phyloP scores from a whole-genome alignment of 2,329 filamentous ascomycete genomes.

The Penicillium sp. region DNA sequence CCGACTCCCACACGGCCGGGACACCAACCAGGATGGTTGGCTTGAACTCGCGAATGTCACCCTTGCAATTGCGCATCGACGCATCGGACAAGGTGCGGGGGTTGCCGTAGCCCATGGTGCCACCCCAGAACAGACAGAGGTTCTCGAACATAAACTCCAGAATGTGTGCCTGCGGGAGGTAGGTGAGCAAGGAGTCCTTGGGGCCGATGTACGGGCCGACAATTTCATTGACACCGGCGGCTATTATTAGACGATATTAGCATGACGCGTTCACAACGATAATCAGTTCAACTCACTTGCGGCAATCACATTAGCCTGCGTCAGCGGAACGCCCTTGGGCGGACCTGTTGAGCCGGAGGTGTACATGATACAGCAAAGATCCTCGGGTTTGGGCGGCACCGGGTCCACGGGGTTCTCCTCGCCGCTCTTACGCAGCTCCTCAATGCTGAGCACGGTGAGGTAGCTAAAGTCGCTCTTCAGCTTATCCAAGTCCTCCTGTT shows the following conservation, averaged over 20 bases:
- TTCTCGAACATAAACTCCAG: conserved; percentile 96
- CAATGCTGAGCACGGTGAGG: conserved; percentile 51
- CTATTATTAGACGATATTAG: too few species aligned
- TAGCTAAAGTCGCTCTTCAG: conserved; percentile 50
- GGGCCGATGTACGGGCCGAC: conserved; percentile 73
- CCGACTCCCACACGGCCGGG: conserved; percentile 92
- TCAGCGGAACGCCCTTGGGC: conserved; percentile 81
- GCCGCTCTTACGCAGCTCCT: conserved; percentile 50
- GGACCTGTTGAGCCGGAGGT: conserved; percentile 86
- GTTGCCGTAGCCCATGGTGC: conserved; percentile 87
- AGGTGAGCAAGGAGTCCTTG: conserved; percentile 75
- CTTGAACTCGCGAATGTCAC: conserved; percentile 86
- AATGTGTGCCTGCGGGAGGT: conserved; percentile 91
- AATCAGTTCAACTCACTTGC: conserved; percentile 50
- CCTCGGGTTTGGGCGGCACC: conserved; percentile 64
- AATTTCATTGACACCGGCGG: conserved; percentile 73
- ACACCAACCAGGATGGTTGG: conserved; percentile 91
- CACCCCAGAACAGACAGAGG: conserved; percentile 79
- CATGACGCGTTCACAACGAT: too few species aligned
- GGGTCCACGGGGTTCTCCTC: conserved; percentile 65
- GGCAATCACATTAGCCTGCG: conserved; percentile 72
- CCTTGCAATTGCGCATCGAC: conserved; percentile 81
- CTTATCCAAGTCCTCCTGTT: conserved; percentile 50
- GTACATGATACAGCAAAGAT: conserved; percentile 74
- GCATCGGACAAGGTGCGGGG: conserved; percentile 80